These are phyloP conservation scores for Auxenochlorella protothecoides DNA, from an alignment of 139 green algal species.

Conservation along the genomic window DNA sequence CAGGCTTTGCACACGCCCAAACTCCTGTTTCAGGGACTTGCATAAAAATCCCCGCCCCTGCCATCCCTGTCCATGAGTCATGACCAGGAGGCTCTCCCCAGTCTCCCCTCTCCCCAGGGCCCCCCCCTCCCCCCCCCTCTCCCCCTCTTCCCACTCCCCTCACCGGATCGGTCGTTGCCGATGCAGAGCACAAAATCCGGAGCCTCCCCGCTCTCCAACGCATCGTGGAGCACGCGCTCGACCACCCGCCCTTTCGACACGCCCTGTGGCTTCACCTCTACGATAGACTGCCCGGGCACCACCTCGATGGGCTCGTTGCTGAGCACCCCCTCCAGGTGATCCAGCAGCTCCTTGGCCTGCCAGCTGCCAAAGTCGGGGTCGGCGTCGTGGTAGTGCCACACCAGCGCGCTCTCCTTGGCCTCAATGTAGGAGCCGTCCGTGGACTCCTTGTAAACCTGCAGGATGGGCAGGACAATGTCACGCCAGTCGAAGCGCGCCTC, in stretches of 20 bases:
- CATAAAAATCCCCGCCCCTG: too few species aligned
- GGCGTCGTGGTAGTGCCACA: constrained; percentile 93
- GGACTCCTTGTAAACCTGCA: constrained; percentile 79
- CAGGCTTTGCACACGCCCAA: too few species aligned
- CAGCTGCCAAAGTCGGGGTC: constrained; percentile 94
- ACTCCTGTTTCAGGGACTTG: too few species aligned
- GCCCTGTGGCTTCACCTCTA: constrained; percentile 83
- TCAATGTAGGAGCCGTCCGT: constrained; percentile 92
- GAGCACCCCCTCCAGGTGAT: constrained; percentile 94
- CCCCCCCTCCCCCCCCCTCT: not conserved
- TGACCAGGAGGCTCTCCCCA: too few species aligned
- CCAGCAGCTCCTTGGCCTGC: constrained; percentile 98
- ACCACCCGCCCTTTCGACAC: constrained; percentile 72
- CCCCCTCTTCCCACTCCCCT: not conserved
- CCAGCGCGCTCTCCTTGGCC: constrained; percentile 77
- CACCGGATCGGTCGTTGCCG: constrained; percentile 82
- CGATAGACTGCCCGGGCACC: constrained; percentile 61
- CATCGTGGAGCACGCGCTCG: constrained; percentile 53
- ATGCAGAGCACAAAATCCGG: constrained; percentile 93
- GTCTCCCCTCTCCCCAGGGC: too few species aligned
- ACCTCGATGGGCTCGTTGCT: constrained; percentile 79
- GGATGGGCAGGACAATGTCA: constrained; percentile 65
- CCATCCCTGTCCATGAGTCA: too few species aligned
- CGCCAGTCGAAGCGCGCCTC: constrained; percentile 62
- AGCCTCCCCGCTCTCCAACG: constrained; percentile 2